phyloP scores from a whole-genome alignment of 257 asterid genomes.

The Lycium ferocissimum region DNA sequence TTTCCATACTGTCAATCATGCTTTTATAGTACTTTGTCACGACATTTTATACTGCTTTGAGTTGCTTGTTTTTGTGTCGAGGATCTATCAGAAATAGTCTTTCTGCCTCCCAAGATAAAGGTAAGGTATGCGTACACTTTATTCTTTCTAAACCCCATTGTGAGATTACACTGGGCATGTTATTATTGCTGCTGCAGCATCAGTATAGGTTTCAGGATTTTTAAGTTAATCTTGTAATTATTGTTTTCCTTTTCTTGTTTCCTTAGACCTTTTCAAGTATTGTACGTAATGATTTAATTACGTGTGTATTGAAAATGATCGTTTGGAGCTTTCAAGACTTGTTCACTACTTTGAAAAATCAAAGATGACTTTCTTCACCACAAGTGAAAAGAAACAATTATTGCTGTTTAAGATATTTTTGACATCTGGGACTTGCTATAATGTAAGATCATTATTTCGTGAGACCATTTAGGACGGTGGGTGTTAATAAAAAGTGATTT shows the following conservation, averaged over 20 bases:
- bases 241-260: neutral
- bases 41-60: too few relatives aligned
- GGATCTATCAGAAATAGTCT: too few relatives aligned
- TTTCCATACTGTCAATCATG: too few relatives aligned
- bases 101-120: too few relatives aligned
- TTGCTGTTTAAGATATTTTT: conserved; percentile 12
- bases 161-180: too few relatives aligned
- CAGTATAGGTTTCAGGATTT: too few relatives aligned
- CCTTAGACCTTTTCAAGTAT: neutral
- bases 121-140: too few relatives aligned
- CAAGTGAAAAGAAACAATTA: neutral
- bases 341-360: neutral
- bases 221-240: too few relatives aligned
- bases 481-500: neutral
- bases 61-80: too few relatives aligned
- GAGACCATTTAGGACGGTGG: neutral
- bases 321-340: neutral
- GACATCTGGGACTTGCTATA: neutral
- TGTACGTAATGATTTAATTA: neutral
- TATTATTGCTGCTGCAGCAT: too few relatives aligned
- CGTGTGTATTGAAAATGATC: neutral
- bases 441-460: neutral
- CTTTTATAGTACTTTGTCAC: too few relatives aligned
- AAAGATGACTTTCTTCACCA: neutral
- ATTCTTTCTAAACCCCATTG: too few relatives aligned